Evolutionary conservation across 176 grass and related monocot genomes (phyloP), one percentile per base, ranked within the genome.

Genomic region (Poa annua): DNA sequence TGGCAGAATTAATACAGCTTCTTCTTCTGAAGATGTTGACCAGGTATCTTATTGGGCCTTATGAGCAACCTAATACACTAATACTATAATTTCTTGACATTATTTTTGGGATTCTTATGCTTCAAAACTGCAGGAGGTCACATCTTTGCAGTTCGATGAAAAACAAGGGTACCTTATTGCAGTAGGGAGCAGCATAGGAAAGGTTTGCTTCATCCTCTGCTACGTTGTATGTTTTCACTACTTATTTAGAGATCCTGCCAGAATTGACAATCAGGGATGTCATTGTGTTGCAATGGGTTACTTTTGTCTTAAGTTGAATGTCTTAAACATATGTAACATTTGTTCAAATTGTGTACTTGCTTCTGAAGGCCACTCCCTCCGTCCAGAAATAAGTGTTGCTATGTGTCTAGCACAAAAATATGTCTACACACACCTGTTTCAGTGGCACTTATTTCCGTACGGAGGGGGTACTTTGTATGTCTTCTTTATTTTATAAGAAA

Each of bases 161-260:
- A 85, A 86, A 72, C 96, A 95, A 84, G 96, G 96, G 57, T 95
- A 98, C 72, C 83, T 89, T 47, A 81, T 95, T 85, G 96, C 92
- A 69, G 92, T 88, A 65, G 96, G 96, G 25, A 98, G 80, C 90
- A 94, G 86, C 67, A 78, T 87, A 16, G 96, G 96, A 80, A 98
- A 98, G 90, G 96, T 86, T 86, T 78, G 75, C 22, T 50, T 45
- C 79, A 71, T 47, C 16, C 66, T 76, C 64, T 85, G n/a, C 74
- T 74, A n/a, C 45, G 48, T 80, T 0, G 11, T 54, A 65, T 71
- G 33, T 55, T 72, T 63, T 77, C 42, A 24, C 44, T 53, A 19
- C 10, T 45, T 50, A 3, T 63, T 73, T 77, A 12, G 3, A 11
- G 19, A 21, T n/a, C 20, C 26, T 68, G 60, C 39, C 66, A 65